Evolutionary conservation across 1,284 basidiomycete species (phyloP).

Genomic region (Athelia psychrophila): DNA sequence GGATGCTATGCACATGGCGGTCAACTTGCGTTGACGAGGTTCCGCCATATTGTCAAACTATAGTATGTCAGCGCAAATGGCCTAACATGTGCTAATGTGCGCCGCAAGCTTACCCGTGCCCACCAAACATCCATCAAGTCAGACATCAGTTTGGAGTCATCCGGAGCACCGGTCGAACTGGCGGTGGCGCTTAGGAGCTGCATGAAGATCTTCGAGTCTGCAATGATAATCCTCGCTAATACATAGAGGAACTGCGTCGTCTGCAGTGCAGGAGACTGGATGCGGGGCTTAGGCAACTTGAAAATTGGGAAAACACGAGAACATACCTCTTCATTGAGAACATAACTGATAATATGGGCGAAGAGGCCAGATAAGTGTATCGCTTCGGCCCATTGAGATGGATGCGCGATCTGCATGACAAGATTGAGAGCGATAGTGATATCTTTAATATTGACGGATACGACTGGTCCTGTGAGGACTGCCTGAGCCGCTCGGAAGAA

Average conservation of each 20-base stretch:
- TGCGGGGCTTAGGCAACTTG: constrained; percentile 8
- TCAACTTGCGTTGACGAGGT: constrained; percentile 69
- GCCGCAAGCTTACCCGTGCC: constrained; percentile 54
- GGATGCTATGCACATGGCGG: constrained; percentile 71
- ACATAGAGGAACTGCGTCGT: constrained; percentile 67
- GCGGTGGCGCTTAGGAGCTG: constrained; percentile 65
- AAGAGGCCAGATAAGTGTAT: constrained; percentile 74
- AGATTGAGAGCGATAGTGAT: constrained; percentile 53
- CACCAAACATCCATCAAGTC: constrained; percentile 75
- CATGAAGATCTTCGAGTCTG: constrained; percentile 60
- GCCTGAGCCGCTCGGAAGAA: constrained; percentile 49
- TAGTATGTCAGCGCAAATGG: constrained; percentile 2
- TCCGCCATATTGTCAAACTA: constrained; percentile 87
- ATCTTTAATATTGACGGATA: constrained; percentile 53
- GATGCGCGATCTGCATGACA: constrained; percentile 59
- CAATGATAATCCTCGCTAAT: constrained; percentile 65
- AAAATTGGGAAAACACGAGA: constrained; percentile 5
- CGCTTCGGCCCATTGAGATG: constrained; percentile 64
- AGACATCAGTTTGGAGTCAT: no score
- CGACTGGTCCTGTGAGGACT: constrained; percentile 47
- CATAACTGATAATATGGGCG: constrained; percentile 47
- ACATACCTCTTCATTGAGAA: constrained; percentile 64
- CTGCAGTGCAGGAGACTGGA: constrained; percentile 48
- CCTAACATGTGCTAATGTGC: background rate
- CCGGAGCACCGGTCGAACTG: constrained; percentile 16